Percentiles rank a stretch among this genome's conserved stretches.
Evolutionary conservation across 495 filamentous ascomycete genomes (phyloP).

Genomic region (Penicillium ochrochloron): DNA sequence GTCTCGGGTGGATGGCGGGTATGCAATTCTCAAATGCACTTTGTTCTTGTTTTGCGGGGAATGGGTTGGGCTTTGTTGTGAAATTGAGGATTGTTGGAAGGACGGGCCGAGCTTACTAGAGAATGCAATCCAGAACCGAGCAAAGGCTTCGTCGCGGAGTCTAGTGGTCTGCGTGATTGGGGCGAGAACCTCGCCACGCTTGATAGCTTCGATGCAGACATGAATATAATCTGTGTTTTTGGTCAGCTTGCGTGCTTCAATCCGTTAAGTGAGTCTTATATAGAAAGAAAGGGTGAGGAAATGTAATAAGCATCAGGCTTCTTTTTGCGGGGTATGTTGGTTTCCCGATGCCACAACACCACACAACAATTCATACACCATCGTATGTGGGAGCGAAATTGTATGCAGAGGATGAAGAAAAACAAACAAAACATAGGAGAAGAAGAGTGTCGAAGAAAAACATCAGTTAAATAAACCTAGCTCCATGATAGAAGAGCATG

Average conservation of each 20-base stretch:
- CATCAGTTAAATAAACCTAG: not conserved
- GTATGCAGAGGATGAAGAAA: not conserved
- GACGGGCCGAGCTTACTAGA: slow-evolving; percentile 28
- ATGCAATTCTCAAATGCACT: not conserved
- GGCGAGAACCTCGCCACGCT: slow-evolving; percentile 43
- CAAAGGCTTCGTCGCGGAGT: slow-evolving; percentile 50
- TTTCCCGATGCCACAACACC: not conserved
- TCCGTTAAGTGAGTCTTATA: not conserved
- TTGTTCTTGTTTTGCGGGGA: not conserved
- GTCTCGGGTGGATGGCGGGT: not conserved
- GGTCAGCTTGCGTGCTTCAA: not conserved
- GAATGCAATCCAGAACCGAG: slow-evolving; percentile 50
- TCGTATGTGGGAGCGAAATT: not conserved
- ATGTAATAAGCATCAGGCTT: not conserved
- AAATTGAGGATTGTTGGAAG: not conserved
- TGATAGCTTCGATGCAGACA: slow-evolving; percentile 39
- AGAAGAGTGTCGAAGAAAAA: not conserved
- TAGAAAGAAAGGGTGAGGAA: not conserved
- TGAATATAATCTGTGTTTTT: slow-evolving; percentile 37
- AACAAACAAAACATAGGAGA: not conserved
- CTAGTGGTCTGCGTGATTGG: slow-evolving; percentile 37
- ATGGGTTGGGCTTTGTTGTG: not conserved
- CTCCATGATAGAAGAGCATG: too few species aligned
- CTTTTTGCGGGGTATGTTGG: not conserved
- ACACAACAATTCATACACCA: not conserved